Percentiles rank a stretch among this genome's conserved stretches.
phyloP scores from a whole-genome alignment of 768 basidiomycete species.

The Mycena crocata region DNA sequence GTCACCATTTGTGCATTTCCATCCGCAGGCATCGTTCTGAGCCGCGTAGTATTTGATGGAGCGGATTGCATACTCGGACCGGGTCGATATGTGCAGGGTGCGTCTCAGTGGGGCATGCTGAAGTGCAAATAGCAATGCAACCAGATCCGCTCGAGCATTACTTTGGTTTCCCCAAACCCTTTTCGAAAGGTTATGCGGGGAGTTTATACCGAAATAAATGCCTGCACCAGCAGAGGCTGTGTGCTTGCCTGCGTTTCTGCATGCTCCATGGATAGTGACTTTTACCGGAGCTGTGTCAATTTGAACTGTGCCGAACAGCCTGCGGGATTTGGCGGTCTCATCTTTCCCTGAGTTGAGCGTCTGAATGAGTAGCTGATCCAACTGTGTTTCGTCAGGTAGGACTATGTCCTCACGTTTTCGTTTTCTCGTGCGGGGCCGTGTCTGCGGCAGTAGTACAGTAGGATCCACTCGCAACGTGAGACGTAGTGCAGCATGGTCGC shows the following conservation, averaged over 20 bases:
- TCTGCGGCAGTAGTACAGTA: not conserved
- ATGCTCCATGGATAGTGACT: not conserved
- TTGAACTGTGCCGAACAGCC: not conserved
- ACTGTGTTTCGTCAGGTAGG: not conserved
- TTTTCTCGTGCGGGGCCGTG: not conserved
- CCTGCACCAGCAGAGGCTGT: slow-evolving; percentile 1
- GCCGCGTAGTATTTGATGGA: slow-evolving; percentile 3
- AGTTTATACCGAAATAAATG: not conserved
- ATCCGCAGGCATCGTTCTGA: slow-evolving; percentile 3
- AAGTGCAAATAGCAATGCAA: not conserved
- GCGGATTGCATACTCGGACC: slow-evolving; percentile 9
- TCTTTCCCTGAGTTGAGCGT: not conserved
- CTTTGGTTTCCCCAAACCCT: slow-evolving; percentile 6
- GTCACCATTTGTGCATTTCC: slow-evolving; percentile 19
- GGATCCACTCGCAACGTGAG: not conserved
- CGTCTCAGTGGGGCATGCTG: not conserved
- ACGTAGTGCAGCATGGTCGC: not conserved
- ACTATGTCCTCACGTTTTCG: not conserved
- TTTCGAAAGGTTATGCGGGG: not conserved
- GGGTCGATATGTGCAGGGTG: not conserved
- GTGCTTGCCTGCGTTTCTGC: not conserved
- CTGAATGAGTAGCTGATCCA: not conserved
- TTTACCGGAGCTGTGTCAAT: not conserved
- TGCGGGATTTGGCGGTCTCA: not conserved
- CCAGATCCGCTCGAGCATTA: slow-evolving; percentile 4